These are phyloP conservation scores for Kuraishia hungarica DNA, from an alignment of 805 yeast species.

Conservation along the genomic window DNA sequence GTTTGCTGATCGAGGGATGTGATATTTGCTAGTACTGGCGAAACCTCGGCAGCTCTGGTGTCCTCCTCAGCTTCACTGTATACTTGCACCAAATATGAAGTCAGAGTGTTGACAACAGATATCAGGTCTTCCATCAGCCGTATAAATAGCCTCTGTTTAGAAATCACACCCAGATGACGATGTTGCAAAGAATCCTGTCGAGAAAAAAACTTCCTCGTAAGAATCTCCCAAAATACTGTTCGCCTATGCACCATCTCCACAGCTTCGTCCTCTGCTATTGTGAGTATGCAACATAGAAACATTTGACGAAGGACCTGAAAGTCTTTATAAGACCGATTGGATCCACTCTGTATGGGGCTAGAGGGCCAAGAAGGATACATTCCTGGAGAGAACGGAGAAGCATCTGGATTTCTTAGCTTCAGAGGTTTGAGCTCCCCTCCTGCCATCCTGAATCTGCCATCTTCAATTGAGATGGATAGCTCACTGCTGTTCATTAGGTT, in stretches of 20 bases:
- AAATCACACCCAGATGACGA: neutral
- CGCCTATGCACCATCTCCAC: neutral
- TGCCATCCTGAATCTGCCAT: too few species aligned
- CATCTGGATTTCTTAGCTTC: conserved; percentile 12
- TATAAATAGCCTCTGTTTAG: neutral
- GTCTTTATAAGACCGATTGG: conserved; percentile 1
- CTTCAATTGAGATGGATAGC: neutral
- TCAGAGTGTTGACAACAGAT: neutral
- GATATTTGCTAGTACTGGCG: neutral
- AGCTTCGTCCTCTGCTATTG: conserved; percentile 10
- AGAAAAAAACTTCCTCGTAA: neutral
- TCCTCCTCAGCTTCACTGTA: neutral
- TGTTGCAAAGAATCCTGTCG: neutral
- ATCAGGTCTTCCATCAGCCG: neutral
- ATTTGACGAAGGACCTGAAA: conserved; percentile 13
- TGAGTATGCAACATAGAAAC: conserved; percentile 14
- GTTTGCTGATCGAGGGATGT: neutral
- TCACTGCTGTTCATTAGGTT: neutral
- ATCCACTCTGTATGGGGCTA: neutral
- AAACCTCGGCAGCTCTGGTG: neutral
- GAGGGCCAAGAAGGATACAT: neutral
- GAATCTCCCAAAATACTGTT: neutral
- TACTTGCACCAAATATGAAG: neutral
- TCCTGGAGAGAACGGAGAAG: neutral
- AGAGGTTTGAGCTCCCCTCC: conserved; percentile 11